phyloP scores from a whole-genome alignment of 805 yeast genomes.

The Candida sithepensis region DNA sequence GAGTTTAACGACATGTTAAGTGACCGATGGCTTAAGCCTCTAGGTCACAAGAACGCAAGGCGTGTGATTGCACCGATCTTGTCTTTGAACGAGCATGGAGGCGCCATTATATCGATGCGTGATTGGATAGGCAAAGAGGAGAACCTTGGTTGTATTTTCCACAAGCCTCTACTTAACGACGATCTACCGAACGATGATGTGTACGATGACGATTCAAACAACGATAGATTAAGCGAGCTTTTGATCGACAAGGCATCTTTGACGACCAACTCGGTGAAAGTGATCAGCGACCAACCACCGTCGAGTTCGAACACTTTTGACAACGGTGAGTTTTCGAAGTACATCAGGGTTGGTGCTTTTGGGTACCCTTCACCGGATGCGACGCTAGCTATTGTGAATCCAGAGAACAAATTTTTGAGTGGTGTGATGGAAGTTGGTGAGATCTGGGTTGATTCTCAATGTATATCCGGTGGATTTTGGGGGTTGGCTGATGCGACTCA shows the following conservation, averaged over 20 bases:
- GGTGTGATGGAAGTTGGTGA: slow-evolving; percentile 85
- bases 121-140: slow-evolving; percentile 84
- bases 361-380: slow-evolving; percentile 96
- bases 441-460: slow-evolving; percentile 95
- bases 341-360: slow-evolving; percentile 79
- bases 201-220: slow-evolving; percentile 20
- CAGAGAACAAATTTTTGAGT: slow-evolving; percentile 77
- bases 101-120: slow-evolving; percentile 86
- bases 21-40: slow-evolving; percentile 84
- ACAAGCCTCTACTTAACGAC: slow-evolving; percentile 32
- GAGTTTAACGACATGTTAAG: slow-evolving; percentile 87
- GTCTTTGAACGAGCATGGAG: slow-evolving; percentile 91
- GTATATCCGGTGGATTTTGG: slow-evolving; percentile 88
- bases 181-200: slow-evolving; percentile 33
- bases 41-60: slow-evolving; percentile 77
- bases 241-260: slow-evolving; percentile 70
- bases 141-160: slow-evolving; percentile 49
- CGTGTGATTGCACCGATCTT: slow-evolving; percentile 84
- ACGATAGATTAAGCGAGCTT: slow-evolving; percentile 56
- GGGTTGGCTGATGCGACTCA: slow-evolving; percentile 65
- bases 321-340: slow-evolving; percentile 40
- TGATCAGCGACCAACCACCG: slow-evolving; percentile 57
- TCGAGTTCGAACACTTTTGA: slow-evolving; percentile 43
- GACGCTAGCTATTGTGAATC: slow-evolving; percentile 88
- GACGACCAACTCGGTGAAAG: slow-evolving; percentile 65